These are phyloP conservation scores for Chalara sp. DNA, from an alignment of 2,329 filamentous ascomycete species.

Conservation along the genomic window DNA sequence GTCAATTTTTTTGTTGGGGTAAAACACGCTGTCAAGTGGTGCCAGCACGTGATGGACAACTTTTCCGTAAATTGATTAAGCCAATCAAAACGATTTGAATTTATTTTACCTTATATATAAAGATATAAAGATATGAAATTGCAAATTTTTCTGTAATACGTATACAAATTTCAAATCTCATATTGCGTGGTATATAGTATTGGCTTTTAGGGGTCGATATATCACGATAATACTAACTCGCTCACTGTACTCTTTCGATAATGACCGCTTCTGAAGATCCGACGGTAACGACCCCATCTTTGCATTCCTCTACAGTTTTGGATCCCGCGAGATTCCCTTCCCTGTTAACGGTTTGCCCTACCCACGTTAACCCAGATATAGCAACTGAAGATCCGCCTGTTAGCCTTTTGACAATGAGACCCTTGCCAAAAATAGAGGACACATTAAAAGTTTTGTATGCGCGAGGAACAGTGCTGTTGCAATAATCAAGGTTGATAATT, in stretches of 20 bases:
- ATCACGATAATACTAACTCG: no score
- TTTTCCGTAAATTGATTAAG: no score
- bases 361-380: not conserved
- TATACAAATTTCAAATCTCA: no score
- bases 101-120: no score
- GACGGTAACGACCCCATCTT: not conserved
- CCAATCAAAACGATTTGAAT: no score
- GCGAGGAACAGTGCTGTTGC: not conserved
- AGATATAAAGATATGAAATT: no score
- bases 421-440: not conserved
- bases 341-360: not conserved
- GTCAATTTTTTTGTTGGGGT: no score
- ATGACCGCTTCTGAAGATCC: slow-evolving; percentile 1
- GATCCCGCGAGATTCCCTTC: not conserved
- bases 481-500: slow-evolving; percentile 1
- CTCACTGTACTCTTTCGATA: not conserved
- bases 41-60: no score
- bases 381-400: not conserved
- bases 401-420: not conserved
- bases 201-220: no score
- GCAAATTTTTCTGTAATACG: no score
- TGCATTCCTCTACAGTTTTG: not conserved
- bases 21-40: no score
- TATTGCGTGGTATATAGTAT: no score
- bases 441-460: not conserved